These are phyloP conservation scores for Penicillium chermesinum DNA, from an alignment of 495 filamentous ascomycete genomes.

Conservation along the genomic window DNA sequence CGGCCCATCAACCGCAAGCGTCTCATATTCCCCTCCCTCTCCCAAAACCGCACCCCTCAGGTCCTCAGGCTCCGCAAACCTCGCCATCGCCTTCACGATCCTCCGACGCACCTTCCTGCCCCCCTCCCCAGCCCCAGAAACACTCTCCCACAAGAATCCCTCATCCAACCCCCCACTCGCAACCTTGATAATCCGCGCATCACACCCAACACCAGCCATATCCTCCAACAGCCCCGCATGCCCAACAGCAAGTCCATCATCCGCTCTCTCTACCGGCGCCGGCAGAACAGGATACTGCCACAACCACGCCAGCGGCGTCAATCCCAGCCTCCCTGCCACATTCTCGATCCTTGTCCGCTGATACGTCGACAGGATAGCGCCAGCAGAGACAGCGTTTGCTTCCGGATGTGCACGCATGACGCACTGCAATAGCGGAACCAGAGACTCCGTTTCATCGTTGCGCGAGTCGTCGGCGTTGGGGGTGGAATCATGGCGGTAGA, in stretches of 20 bases:
- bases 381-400: slow-evolving; percentile 79
- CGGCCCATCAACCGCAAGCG: slow-evolving; percentile 79
- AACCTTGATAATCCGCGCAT: slow-evolving; percentile 88
- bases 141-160: slow-evolving; percentile 76
- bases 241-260: slow-evolving; percentile 21
- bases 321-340: slow-evolving; percentile 68
- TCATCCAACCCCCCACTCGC: slow-evolving; percentile 86
- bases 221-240: slow-evolving; percentile 62
- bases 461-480: too few species aligned
- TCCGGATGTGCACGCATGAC: slow-evolving; percentile 63
- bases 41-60: slow-evolving; percentile 67
- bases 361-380: slow-evolving; percentile 91
- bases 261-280: slow-evolving; percentile 18
- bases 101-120: slow-evolving; percentile 45
- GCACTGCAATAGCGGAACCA: slow-evolving; percentile 64
- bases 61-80: slow-evolving; percentile 57
- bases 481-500: slow-evolving; percentile 25
- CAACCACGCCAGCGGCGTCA: slow-evolving; percentile 76
- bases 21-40: slow-evolving; percentile 97
- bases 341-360: slow-evolving; percentile 92
- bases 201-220: slow-evolving; percentile 71
- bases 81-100: slow-evolving; percentile 57
- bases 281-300: slow-evolving; percentile 87
- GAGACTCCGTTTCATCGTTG: slow-evolving; percentile 80
- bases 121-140: slow-evolving; percentile 37